These are phyloP conservation scores for Thraustotheca clavata DNA, from an alignment of 352 stramenopile genomes.

Conservation along the genomic window DNA sequence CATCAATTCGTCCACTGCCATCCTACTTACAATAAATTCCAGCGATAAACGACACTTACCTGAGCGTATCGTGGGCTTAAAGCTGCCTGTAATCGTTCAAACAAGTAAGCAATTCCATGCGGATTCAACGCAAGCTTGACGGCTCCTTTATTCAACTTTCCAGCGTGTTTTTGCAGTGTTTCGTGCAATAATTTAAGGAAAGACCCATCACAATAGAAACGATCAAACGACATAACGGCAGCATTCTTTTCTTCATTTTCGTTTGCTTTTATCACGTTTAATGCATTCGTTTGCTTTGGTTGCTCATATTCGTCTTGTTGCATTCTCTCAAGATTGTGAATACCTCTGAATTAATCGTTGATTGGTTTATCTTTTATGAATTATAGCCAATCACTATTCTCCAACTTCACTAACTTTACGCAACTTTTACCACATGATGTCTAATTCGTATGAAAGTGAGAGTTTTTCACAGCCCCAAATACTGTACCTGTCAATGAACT, in stretches of 20 bases:
- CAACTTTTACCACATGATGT: too few species aligned
- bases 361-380: not conserved
- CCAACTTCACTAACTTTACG: too few species aligned
- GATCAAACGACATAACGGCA: not conserved
- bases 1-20: conserved; percentile 12
- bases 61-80: conserved; percentile 53
- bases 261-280: not conserved
- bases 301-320: not conserved
- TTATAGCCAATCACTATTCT: conserved; percentile 13
- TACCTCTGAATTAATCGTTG: not conserved
- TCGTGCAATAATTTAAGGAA: conserved; percentile 66
- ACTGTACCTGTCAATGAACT: too few species aligned
- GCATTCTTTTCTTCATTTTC: not conserved
- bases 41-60: conserved; percentile 35
- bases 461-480: too few species aligned
- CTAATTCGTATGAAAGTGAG: too few species aligned
- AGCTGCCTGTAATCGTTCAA: conserved; percentile 56
- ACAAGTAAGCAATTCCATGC: conserved; percentile 56
- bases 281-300: not conserved
- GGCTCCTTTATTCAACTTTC: conserved; percentile 38
- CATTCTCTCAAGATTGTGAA: not conserved
- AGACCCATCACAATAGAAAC: conserved; percentile 19
- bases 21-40: conserved; percentile 54
- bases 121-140: conserved; percentile 48
- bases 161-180: conserved; percentile 48